A percentile compares a stretch with the other conserved stretches of the same genome.
Conservation (phyloP, 306 rosid species). For the Comarum palustre region DNA sequence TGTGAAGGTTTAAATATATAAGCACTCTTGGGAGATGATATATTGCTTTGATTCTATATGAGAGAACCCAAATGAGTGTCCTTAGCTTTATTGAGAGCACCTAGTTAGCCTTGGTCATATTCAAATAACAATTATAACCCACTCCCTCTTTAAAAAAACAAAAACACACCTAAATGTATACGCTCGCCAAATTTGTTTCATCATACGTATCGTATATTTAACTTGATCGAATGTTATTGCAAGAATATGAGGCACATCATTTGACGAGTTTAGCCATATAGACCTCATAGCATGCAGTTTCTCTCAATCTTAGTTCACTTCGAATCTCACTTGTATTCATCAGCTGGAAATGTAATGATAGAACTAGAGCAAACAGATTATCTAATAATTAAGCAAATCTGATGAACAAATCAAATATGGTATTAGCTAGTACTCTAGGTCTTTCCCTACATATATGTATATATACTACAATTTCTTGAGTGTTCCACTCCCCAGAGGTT, state of each 20-base stretch:
- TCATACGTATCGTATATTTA: background rate
- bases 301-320: background rate
- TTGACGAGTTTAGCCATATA: background rate
- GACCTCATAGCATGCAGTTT: background rate
- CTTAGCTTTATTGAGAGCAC: constrained; percentile 37
- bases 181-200: background rate
- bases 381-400: background rate
- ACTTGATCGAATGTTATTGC: background rate
- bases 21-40: constrained; percentile 34
- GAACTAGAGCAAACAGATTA: background rate
- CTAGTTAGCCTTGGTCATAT: constrained; percentile 21
- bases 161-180: background rate
- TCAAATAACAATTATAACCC: constrained; percentile 22
- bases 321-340: background rate
- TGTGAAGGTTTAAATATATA: constrained; percentile 50
- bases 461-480: constrained; percentile 17
- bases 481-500: constrained; percentile 24
- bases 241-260: background rate
- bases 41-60: constrained; percentile 36
- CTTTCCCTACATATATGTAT: background rate
- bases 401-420: background rate
- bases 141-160: background rate
- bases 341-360: background rate
- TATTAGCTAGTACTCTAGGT: background rate
- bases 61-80: constrained; percentile 32